A percentile compares a stretch with the other conserved stretches of the same genome.
Conservation (phyloP, 208 protist genomes). For the Acanthamoeba quina region DNA sequence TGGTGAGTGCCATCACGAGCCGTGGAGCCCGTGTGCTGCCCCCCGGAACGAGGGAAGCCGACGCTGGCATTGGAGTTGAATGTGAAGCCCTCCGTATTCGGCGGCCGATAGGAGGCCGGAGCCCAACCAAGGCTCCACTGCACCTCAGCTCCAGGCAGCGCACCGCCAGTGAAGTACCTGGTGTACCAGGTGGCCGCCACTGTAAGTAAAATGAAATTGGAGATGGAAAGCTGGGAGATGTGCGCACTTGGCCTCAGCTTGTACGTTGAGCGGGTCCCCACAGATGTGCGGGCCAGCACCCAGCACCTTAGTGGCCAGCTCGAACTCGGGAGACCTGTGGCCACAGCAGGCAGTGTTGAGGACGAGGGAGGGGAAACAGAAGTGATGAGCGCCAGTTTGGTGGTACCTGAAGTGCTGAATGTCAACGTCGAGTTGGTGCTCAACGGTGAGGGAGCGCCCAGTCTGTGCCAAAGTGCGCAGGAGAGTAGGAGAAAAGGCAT, state of each 20-base stretch:
- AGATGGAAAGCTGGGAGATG: background rate
- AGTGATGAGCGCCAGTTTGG: background rate
- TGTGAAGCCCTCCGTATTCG: background rate
- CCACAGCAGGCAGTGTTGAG: background rate
- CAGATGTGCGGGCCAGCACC: background rate
- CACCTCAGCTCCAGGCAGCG: background rate
- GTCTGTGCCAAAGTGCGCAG: background rate
- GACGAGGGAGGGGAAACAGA: background rate
- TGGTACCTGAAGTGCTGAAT: constrained; percentile 9
- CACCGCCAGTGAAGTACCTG: constrained; percentile 53
- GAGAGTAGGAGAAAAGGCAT: background rate
- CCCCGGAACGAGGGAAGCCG: background rate
- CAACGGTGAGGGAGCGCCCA: background rate
- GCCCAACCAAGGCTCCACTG: background rate
- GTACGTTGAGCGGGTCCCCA: background rate
- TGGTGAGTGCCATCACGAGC: background rate
- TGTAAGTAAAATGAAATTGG: background rate
- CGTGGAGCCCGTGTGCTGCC: background rate
- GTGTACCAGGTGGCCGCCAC: background rate
- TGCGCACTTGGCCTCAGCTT: constrained; percentile 17
- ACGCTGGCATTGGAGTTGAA: background rate
- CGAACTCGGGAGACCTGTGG: constrained; percentile 13
- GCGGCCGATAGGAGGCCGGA: constrained; percentile 13
- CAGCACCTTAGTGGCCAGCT: constrained; percentile 9
- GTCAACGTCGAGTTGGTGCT: background rate